phyloP scores from a whole-genome alignment of 805 yeast species.

The Allodekkera sacchari region DNA sequence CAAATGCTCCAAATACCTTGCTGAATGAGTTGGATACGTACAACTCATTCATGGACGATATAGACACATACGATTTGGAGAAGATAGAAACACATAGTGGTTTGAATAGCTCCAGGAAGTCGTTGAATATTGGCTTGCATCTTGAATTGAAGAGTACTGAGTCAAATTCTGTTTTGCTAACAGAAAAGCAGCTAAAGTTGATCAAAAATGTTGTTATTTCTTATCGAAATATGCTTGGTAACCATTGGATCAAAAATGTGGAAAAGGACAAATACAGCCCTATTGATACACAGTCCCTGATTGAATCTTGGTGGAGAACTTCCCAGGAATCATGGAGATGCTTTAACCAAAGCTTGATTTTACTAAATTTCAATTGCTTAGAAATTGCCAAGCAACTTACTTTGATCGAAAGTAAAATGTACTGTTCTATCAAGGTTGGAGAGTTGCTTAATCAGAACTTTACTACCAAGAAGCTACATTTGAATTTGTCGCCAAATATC shows the following conservation, averaged over 20 bases:
- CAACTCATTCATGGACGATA: conserved; percentile 25
- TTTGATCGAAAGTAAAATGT: conserved; percentile 59
- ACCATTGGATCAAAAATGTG: conserved; percentile 32
- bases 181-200: conserved; percentile 30
- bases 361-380: conserved; percentile 55
- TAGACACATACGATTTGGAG: conserved; percentile 23
- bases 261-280: conserved; percentile 17
- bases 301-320: conserved; percentile 40
- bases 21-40: conserved; percentile 23
- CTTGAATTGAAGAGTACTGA: conserved; percentile 21
- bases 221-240: conserved; percentile 44
- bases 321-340: conserved; percentile 53
- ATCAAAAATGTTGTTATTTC: conserved; percentile 44
- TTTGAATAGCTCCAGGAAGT: conserved; percentile 11
- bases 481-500: conserved; percentile 56
- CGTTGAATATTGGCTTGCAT: conserved; percentile 20
- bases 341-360: conserved; percentile 41
- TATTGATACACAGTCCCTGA: conserved; percentile 25
- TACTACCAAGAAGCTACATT: conserved; percentile 48
- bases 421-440: conserved; percentile 52
- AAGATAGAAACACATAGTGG: conserved; percentile 13
- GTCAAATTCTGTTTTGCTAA: conserved; percentile 18
- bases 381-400: conserved; percentile 76
- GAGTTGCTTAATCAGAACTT: conserved; percentile 62
- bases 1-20: conserved; percentile 13